Conservation (phyloP, 768 basidiomycete genomes). For the Phaeotremella fagi region DNA sequence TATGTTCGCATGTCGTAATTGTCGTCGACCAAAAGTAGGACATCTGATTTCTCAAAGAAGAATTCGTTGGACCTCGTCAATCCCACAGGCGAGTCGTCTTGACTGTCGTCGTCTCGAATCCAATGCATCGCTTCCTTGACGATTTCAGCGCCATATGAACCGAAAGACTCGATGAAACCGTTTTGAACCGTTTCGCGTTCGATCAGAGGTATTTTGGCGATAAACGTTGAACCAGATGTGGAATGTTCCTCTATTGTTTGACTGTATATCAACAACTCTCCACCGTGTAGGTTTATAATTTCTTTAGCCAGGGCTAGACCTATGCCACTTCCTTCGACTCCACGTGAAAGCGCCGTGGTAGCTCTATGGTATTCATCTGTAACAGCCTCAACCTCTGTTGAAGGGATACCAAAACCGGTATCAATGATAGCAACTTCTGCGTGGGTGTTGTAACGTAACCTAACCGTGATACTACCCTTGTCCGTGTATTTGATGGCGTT, state of each 20-base stretch:
- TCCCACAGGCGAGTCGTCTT: not conserved
- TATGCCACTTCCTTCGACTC: conserved; percentile 48
- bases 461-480: conserved; percentile 1
- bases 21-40: conserved; percentile 44
- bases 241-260: conserved; percentile 30
- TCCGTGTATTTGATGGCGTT: conserved; percentile 40
- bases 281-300: conserved; percentile 48
- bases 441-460: conserved; percentile 18
- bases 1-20: conserved; percentile 43
- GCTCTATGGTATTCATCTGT: conserved; percentile 50
- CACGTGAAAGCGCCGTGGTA: conserved; percentile 16
- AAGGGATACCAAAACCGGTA: conserved; percentile 49
- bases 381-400: conserved; percentile 24
- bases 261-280: conserved; percentile 38
- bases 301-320: conserved; percentile 43
- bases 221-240: conserved; percentile 18
- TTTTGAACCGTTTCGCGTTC: conserved; percentile 3
- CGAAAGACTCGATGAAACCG: not conserved
- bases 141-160: conserved; percentile 40
- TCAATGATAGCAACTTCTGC: conserved; percentile 45
- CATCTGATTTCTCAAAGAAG: conserved; percentile 34
- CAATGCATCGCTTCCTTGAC: conserved; percentile 48
- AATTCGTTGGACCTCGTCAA: conserved; percentile 16
- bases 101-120: conserved; percentile 3
- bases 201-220: conserved; percentile 18